phyloP scores from a whole-genome alignment of 2,329 filamentous ascomycete species.

The Aciculosporium take region DNA sequence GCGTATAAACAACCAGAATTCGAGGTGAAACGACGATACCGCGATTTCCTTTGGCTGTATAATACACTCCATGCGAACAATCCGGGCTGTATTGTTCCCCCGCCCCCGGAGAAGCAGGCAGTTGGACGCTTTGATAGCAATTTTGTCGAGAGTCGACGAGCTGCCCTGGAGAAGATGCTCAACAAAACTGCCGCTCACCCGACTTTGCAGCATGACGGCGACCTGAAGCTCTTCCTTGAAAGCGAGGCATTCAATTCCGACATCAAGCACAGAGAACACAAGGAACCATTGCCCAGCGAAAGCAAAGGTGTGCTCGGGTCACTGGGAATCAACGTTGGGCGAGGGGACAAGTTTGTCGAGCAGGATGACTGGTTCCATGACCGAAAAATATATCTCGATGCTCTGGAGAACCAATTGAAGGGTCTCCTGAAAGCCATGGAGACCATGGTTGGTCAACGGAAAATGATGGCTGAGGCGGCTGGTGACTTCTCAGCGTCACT shows the following conservation, averaged over 20 bases:
- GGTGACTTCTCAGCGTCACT: conserved; percentile 86
- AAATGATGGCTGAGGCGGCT: conserved; percentile 84
- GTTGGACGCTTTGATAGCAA: conserved; percentile 92
- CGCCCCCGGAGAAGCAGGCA: conserved; percentile 94
- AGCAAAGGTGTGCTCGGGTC: conserved; percentile 88
- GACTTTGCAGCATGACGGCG: conserved; percentile 79
- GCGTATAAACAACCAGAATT: conserved; percentile 89
- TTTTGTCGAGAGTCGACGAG: conserved; percentile 85
- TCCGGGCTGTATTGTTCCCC: conserved; percentile 86
- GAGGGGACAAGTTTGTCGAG: conserved; percentile 81
- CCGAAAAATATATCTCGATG: conserved; percentile 85
- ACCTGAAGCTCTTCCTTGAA: conserved; percentile 92
- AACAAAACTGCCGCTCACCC: conserved; percentile 89
- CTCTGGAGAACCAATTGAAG: conserved; percentile 81
- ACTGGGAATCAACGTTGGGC: conserved; percentile 64
- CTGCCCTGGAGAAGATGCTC: conserved; percentile 90
- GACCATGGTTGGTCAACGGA: conserved; percentile 78
- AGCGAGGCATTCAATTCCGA: conserved; percentile 93
- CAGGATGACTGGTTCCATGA: conserved; percentile 99
- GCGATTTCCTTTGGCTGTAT: conserved; percentile 97
- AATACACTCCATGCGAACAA: conserved; percentile 88
- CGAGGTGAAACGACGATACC: conserved; percentile 82
- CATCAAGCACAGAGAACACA: conserved; percentile 92
- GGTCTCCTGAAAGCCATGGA: conserved; percentile 88
- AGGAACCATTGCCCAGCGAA: conserved; percentile 72